Conservation (phyloP, 495 filamentous ascomycete genomes). For the Penicillium simplicissimum region DNA sequence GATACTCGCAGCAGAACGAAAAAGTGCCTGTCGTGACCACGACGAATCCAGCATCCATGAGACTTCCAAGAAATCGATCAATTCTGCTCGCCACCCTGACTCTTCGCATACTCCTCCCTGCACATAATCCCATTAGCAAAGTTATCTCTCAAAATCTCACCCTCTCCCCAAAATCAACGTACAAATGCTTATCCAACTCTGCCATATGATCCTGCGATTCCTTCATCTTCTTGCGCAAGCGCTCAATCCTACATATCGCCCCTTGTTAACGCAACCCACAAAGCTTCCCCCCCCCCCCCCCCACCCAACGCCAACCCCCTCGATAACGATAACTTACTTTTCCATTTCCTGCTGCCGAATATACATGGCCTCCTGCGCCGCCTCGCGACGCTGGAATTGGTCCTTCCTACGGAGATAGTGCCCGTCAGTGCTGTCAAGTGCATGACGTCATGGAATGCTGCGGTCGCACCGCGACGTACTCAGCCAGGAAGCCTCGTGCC, state of each 20-base stretch:
- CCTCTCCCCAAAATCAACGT: slow-evolving; percentile 11
- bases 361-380: slow-evolving; percentile 74
- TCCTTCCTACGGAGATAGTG: slow-evolving; percentile 54
- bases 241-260: slow-evolving; percentile 42
- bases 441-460: slow-evolving; percentile 28
- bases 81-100: slow-evolving; percentile 73
- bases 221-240: slow-evolving; percentile 68
- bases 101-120: slow-evolving; percentile 67
- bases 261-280: not conserved
- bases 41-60: not conserved
- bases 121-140: slow-evolving; percentile 5
- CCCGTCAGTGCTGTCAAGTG: slow-evolving; percentile 9
- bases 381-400: slow-evolving; percentile 82
- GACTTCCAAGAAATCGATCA: slow-evolving; percentile 35
- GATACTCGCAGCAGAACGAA: not conserved
- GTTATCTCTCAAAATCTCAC: not conserved
- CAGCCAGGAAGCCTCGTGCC: slow-evolving; percentile 43
- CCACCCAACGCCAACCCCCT: not conserved
- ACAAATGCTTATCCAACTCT: slow-evolving; percentile 80
- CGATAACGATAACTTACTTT: slow-evolving; percentile 52
- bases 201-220: slow-evolving; percentile 74
- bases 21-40: not conserved
- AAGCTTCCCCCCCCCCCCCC: not conserved
- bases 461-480: slow-evolving; percentile 29
- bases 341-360: slow-evolving; percentile 75